Conservation (phyloP, 768 basidiomycete species). For the Suillus fuscotomentosus region DNA sequence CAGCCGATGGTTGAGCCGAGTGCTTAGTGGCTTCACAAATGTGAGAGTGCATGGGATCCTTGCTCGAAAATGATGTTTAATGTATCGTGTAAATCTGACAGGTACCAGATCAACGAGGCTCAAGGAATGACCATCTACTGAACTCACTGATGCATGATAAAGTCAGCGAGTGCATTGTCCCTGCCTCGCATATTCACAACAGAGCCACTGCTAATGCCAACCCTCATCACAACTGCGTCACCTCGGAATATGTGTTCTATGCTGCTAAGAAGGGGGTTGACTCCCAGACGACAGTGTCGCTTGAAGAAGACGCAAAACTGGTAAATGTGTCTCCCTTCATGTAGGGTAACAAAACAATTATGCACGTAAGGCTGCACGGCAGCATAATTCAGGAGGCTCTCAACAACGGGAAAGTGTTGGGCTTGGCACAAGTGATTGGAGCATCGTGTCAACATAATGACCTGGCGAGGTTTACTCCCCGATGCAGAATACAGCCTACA, state of each 20-base stretch:
- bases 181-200: constrained; percentile 9
- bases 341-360: constrained; percentile 6
- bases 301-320: neutral
- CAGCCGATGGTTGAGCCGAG: neutral
- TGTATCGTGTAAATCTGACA: neutral
- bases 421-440: neutral
- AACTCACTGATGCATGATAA: constrained; percentile 9
- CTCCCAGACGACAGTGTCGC: constrained; percentile 2
- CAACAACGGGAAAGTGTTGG: constrained; percentile 1
- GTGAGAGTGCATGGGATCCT: neutral
- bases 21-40: neutral
- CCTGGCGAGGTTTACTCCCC: constrained; percentile 1
- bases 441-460: constrained; percentile 1
- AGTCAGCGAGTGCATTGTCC: constrained; percentile 8
- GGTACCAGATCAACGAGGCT: neutral
- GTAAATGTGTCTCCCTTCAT: constrained; percentile 1
- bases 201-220: neutral
- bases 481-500: constrained; percentile 6
- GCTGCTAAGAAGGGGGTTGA: neutral
- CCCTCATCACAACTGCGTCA: constrained; percentile 5
- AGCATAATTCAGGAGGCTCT: constrained; percentile 7
- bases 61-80: neutral
- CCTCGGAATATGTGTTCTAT: neutral
- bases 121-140: no score
- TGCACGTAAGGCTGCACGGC: neutral